Evolutionary conservation across 257 asterid genomes (phyloP).

Genomic region (Nicotiana knightiana): DNA sequence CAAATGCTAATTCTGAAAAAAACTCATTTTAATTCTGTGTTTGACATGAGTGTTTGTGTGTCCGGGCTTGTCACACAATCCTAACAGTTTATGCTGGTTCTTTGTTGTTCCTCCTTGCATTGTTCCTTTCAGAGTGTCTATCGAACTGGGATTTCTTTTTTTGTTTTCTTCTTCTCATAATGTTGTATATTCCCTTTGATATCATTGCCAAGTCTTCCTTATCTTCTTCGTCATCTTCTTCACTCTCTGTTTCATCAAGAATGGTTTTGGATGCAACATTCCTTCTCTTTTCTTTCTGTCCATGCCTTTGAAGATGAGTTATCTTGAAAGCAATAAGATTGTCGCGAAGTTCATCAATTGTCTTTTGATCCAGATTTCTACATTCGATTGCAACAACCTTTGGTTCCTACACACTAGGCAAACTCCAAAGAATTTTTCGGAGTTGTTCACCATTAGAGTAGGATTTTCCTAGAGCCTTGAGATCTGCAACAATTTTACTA

Average conservation of each 20-base stretch:
- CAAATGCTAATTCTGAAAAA: not conserved
- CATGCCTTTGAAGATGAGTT: not conserved
- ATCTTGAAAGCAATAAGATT: not conserved
- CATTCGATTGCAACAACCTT: not conserved
- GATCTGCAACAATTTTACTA: not conserved
- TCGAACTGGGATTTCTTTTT: not conserved
- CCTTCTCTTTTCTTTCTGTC: not conserved
- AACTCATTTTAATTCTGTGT: not conserved
- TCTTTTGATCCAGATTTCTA: not conserved
- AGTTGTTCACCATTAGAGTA: not conserved
- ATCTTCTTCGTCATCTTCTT: not conserved
- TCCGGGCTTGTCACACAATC: not conserved
- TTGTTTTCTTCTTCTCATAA: not conserved
- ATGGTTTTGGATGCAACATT: not conserved
- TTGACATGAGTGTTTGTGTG: not conserved
- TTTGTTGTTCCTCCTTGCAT: not conserved
- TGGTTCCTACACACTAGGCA: not conserved
- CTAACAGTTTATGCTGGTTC: not conserved
- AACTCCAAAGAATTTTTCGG: not conserved
- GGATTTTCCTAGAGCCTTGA: not conserved
- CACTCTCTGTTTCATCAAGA: not conserved
- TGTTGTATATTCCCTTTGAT: not conserved
- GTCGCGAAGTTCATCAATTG: not conserved
- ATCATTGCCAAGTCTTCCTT: not conserved
- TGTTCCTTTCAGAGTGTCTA: not conserved